Base-by-base conservation (phyloP, 2,329 filamentous ascomycete genomes). In the Myriosclerotinia curreyana region DNA sequence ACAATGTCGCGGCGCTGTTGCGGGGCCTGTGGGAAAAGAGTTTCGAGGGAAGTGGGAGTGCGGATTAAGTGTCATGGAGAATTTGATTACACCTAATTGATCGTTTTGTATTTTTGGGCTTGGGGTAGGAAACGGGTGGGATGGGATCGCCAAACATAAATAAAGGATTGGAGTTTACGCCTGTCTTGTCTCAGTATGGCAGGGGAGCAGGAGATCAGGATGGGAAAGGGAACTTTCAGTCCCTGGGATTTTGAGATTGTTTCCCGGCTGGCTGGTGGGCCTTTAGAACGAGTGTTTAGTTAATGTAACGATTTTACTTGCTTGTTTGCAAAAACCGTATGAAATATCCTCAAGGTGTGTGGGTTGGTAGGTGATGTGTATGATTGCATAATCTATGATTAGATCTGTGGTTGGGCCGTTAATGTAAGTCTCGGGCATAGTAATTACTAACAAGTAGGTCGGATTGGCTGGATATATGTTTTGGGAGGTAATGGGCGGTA, bases 1-100 rank as follows among this genome's bases (percentile, higher is more conserved):
- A 70, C 56, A 80, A 78, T 12, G 81, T 83, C 0, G 75, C 79
- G 1, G 76, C 80, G 5, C 70, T 86, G 51, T 74, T 88, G 61
- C 77, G 84, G 63, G 83, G 82, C 67, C 74, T 88, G 56, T 88
- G 85, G 85, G 84, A 87, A 53, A 86, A 83, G 77, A 82, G 79
- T 56, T 76, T 80, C 73, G 83, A 86, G 70, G 50, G 50, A 65
- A 82, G 82, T 69, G 80, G 81, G 36, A 86, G 84, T 60, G 67
- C 69, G 55, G 72, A 75, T 69, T 74, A 62, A 71, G 51, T 15
- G 28, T 36, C 6, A 20, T 25, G 28, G 14, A 25, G n/a, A 59
- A 49, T n/a, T 25, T n/a, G 15, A 25, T 31, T 38, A 5, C 22
- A 15, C 42, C 36, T 59, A 14, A 20, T 46, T 59, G 20, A 20